Evolutionary conservation across 768 basidiomycete genomes (phyloP).

Genomic region (Wakefieldia striispora): DNA sequence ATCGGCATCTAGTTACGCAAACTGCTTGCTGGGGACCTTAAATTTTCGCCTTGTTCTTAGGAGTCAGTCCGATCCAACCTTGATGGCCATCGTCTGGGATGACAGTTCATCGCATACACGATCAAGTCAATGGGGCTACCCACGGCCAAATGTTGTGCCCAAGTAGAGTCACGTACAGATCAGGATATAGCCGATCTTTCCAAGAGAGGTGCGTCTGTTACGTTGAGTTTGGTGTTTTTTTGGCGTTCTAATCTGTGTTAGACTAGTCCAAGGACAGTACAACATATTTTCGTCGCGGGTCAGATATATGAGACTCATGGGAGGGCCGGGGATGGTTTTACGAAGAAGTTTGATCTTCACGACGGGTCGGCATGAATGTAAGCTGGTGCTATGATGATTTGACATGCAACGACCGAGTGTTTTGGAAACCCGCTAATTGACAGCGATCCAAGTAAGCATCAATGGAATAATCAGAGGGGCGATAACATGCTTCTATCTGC

Average conservation of each 20-base stretch:
- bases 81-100: constrained; percentile 6
- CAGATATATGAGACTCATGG: neutral
- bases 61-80: neutral
- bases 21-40: constrained; percentile 14
- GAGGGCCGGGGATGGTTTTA: neutral
- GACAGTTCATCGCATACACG: neutral
- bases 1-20: constrained; percentile 12
- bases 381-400: too few relatives aligned
- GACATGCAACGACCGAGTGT: too few relatives aligned
- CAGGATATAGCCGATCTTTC: neutral
- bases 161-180: neutral
- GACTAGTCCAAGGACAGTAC: neutral
- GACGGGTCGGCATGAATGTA: too few relatives aligned
- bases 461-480: neutral
- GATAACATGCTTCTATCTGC: constrained; percentile 2
- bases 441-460: too few relatives aligned
- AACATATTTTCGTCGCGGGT: neutral
- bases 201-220: neutral
- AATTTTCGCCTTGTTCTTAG: constrained; percentile 15
- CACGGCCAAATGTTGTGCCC: neutral
- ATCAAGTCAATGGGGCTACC: neutral
- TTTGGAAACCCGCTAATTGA: too few relatives aligned
- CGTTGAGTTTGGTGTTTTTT: neutral
- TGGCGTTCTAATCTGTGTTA: neutral
- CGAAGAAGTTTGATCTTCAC: too few relatives aligned